Base-by-base conservation (phyloP, 108 stramenopile species). In the Nitzschia sp. region DNA sequence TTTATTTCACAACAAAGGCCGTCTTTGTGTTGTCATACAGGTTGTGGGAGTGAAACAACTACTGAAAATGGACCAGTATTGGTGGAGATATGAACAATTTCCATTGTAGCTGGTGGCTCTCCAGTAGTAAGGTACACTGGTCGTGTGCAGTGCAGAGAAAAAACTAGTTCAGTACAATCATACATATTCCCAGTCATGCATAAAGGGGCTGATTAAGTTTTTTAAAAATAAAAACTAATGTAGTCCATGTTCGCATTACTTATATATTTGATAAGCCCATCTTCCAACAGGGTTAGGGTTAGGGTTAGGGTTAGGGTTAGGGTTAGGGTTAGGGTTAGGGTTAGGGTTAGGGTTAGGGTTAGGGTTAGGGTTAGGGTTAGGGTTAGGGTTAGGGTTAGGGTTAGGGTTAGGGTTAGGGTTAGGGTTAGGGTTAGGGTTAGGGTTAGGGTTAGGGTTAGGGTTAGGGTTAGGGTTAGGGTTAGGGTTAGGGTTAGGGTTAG, bases 321-420 rank as follows among this genome's bases (percentile, higher is more conserved):
- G 59, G 59, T 59, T 59, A 29, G 59, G 59, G 59, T 59, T 59
- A 29, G 59, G 59, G 59, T 59, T 59, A 29, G 59, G 59, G 59
- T 59, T 59, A 29, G 59, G 59, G 59, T 59, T 59, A 29, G 59
- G 59, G 59, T 59, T 59, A 29, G 59, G 59, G 59, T 59, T 59
- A 29, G 59, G 59, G 59, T 59, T 59, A 29, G 59, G 59, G 59
- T 59, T 59, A 29, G 59, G 59, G 59, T 59, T 59, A 29, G 59
- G 59, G 59, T 59, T 59, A 29, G 59, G 59, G 59, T 59, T 59
- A 29, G 59, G 59, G 59, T 59, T 59, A 29, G 59, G 59, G 59
- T 59, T 59, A 29, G 59, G 59, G 59, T 59, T 59, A 29, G 59
- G 59, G 59, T 59, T 59, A 29, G 59, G 59, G 59, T 59, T 59